Base-by-base conservation (phyloP, 2,329 filamentous ascomycete species). In the Aureobasidium zeae region DNA sequence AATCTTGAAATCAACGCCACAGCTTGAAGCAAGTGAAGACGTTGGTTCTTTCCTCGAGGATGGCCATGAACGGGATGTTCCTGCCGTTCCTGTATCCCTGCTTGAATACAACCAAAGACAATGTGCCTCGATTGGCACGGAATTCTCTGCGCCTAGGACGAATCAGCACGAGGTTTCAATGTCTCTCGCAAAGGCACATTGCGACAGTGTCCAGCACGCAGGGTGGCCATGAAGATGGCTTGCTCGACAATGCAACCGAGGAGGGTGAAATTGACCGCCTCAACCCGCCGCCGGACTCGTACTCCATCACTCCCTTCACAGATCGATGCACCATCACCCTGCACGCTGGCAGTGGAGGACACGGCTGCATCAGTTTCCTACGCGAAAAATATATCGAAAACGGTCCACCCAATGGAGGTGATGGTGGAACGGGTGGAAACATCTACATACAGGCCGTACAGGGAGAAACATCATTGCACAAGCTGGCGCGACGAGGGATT, bases 401-500 rank as follows among this genome's bases (percentile, higher is more conserved):
- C 51, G 91, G 91, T 0, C 91, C 91, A 9, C 78, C 91, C 8
- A 96, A 98, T 62, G 91, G 91, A 36, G 91, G 91, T 48, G 87
- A 98, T 59, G 91, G 91, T 30, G 91, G 91, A 4, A 83, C 79
- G 45, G 91, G 91, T 49, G 91, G 91, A 28, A 93, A 83, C 55
- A 72, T 98, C 52, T 96, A 94, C 62, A 93, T 98, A 46, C 89
- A 96, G 64, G 88, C 91, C 6, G 79, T 94, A 1, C 79, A 83
- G 44, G 86, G 87, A 47, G 84, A 96, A 63, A 96, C 87, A 0
- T 94, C 86, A 42, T 67, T 98, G 49, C 88, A 96, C 66, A 96
- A 95, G 65, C 71, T 98, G 8, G 82, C 86, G 1, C 74, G 89
- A 29, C 72, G 81, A 52, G 79, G 85, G 2, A 76, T 86, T 44